Percentiles rank a stretch among this genome's conserved stretches.
phyloP scores from a whole-genome alignment of 2,329 filamentous ascomycete species.

The Alternaria hordeiaustralica region DNA sequence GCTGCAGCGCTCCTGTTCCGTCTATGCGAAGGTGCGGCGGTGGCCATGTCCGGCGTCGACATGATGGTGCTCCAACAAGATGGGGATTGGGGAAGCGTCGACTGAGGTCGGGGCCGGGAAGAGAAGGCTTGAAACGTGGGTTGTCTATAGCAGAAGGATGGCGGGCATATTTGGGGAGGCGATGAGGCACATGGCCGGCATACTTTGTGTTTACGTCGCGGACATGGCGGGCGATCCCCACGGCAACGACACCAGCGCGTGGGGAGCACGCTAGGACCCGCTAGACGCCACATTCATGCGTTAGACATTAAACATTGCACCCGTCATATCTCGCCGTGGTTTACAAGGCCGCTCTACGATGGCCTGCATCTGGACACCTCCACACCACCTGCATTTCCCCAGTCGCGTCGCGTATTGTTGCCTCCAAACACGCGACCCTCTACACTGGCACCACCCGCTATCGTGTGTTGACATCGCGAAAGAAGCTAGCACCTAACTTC shows the following conservation, averaged over 20 bases:
- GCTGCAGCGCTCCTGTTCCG: conserved; percentile 53
- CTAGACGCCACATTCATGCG: conserved; percentile 12
- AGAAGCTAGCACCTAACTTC: not conserved
- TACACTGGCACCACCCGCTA: not conserved
- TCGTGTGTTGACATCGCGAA: not conserved
- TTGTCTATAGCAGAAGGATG: conserved; percentile 32
- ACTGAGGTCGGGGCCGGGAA: conserved; percentile 13
- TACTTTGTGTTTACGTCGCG: not conserved
- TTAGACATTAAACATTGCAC: not conserved
- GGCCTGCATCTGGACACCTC: not conserved
- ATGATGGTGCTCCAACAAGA: conserved; percentile 22
- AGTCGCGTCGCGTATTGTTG: not conserved
- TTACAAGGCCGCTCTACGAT: not conserved
- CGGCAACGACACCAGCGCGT: conserved; percentile 23
- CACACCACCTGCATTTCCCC: not conserved
- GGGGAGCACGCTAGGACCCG: conserved; percentile 13
- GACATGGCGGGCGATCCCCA: conserved; percentile 21
- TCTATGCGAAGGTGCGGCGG: conserved; percentile 34
- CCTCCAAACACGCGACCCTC: not conserved
- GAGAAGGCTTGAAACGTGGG: conserved; percentile 24
- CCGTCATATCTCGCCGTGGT: not conserved
- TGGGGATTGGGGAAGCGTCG: conserved; percentile 2
- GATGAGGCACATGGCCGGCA: conserved; percentile 15
- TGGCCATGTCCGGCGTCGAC: conserved; percentile 29
- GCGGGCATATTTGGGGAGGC: conserved; percentile 29